phyloP scores from a whole-genome alignment of 768 basidiomycete genomes.

The Tylopilus felleus region DNA sequence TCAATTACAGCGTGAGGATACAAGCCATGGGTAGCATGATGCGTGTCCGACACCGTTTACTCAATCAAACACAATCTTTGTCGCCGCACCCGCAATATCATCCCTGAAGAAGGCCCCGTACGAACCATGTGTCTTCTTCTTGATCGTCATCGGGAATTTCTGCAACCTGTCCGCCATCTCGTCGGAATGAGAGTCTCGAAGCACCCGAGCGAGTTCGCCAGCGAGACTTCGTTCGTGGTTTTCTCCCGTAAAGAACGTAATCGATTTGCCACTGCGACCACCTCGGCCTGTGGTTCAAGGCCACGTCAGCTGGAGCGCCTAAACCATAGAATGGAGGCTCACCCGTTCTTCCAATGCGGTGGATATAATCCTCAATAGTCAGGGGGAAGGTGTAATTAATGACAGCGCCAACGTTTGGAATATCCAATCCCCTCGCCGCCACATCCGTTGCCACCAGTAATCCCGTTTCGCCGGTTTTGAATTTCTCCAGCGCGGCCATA shows the following conservation, averaged over 20 bases:
- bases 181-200: slow-evolving; percentile 83
- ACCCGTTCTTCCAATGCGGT: slow-evolving; percentile 89
- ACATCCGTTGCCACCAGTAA: slow-evolving; percentile 96
- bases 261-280: slow-evolving; percentile 83
- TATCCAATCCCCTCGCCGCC: slow-evolving; percentile 94
- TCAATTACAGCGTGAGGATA: slow-evolving; percentile 8
- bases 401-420: slow-evolving; percentile 91
- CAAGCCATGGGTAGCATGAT: neutral
- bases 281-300: slow-evolving; percentile 62
- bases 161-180: slow-evolving; percentile 60
- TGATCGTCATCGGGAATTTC: slow-evolving; percentile 94
- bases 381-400: slow-evolving; percentile 98
- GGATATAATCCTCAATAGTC: slow-evolving; percentile 91
- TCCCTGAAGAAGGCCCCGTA: slow-evolving; percentile 87
- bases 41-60: slow-evolving; percentile 4
- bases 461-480: slow-evolving; percentile 76
- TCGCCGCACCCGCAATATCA: slow-evolving; percentile 57
- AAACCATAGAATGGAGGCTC: slow-evolving; percentile 8
- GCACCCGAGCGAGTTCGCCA: slow-evolving; percentile 88
- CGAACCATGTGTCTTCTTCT: slow-evolving; percentile 88
- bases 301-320: neutral
- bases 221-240: slow-evolving; percentile 82
- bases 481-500: slow-evolving; percentile 81
- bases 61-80: slow-evolving; percentile 69
- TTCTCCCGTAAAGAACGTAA: slow-evolving; percentile 97